phyloP scores from a whole-genome alignment of 2,329 filamentous ascomycete genomes.

The Blumeria graminis region DNA sequence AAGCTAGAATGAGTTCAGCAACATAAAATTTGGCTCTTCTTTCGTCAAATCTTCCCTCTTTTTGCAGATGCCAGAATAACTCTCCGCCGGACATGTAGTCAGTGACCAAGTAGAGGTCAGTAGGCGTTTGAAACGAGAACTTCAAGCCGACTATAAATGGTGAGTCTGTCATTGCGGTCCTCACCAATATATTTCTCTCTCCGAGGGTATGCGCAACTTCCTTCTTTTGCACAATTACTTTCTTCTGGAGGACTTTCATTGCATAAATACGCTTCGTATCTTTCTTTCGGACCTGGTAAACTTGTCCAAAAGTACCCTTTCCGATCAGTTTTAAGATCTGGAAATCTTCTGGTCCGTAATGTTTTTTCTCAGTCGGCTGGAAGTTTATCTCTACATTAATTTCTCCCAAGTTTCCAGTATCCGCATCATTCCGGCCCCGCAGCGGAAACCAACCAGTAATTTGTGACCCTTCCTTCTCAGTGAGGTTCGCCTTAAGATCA shows the following conservation, averaged over 20 bases:
- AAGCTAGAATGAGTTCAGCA: slow-evolving; percentile 81
- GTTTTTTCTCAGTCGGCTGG: slow-evolving; percentile 68
- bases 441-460: slow-evolving; percentile 72
- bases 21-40: slow-evolving; percentile 96
- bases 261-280: slow-evolving; percentile 91
- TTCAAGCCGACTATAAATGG: slow-evolving; percentile 96
- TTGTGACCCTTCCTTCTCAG: slow-evolving; percentile 40
- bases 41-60: slow-evolving; percentile 88
- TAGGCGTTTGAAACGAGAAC: slow-evolving; percentile 94
- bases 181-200: slow-evolving; percentile 88
- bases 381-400: slow-evolving; percentile 72
- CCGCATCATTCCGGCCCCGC: slow-evolving; percentile 50
- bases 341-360: slow-evolving; percentile 88
- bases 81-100: slow-evolving; percentile 99
- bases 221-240: slow-evolving; percentile 99
- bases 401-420: slow-evolving; percentile 56
- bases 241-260: slow-evolving; percentile 98
- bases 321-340: slow-evolving; percentile 89
- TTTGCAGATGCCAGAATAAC: slow-evolving; percentile 95
- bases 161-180: slow-evolving; percentile 85
- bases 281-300: slow-evolving; percentile 95
- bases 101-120: slow-evolving; percentile 91
- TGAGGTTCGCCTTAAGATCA: slow-evolving; percentile 47
- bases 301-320: slow-evolving; percentile 94
- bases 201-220: slow-evolving; percentile 94